These are phyloP conservation scores for Blastobotrys muscicola DNA, from an alignment of 805 yeast genomes.

Conservation along the genomic window DNA sequence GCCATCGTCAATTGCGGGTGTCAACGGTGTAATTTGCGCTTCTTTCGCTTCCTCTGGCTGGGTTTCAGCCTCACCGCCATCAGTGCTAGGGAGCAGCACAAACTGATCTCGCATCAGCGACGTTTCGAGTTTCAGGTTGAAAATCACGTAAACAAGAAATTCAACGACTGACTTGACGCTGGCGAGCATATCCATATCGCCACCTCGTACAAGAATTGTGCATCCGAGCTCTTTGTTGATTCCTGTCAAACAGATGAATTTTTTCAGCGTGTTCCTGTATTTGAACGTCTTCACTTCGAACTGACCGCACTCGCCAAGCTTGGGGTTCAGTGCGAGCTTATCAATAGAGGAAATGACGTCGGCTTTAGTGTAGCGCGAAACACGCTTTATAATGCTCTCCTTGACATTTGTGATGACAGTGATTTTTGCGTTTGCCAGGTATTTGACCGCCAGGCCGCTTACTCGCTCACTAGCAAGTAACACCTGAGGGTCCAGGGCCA, in stretches of 20 bases:
- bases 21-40: neutral
- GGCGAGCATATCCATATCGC: constrained; percentile 47
- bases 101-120: constrained; percentile 63
- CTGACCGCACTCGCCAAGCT: constrained; percentile 62
- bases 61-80: neutral
- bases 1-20: constrained; percentile 11
- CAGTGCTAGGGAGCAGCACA: constrained; percentile 30
- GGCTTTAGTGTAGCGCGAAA: constrained; percentile 70
- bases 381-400: constrained; percentile 68
- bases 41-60: neutral
- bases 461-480: constrained; percentile 71
- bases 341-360: constrained; percentile 84
- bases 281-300: constrained; percentile 66
- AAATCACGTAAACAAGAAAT: constrained; percentile 68
- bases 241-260: constrained; percentile 74
- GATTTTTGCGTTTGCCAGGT: constrained; percentile 64
- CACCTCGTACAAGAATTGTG: constrained; percentile 82
- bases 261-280: constrained; percentile 42
- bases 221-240: constrained; percentile 67
- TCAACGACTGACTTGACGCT: constrained; percentile 71
- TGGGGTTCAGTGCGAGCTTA: constrained; percentile 60
- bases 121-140: constrained; percentile 73
- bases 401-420: constrained; percentile 77
- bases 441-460: constrained; percentile 68
- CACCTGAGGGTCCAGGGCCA: constrained; percentile 67